Evolutionary conservation across 176 grass and related monocot species (phyloP).

Genomic region (Ensete ventricosum): DNA sequence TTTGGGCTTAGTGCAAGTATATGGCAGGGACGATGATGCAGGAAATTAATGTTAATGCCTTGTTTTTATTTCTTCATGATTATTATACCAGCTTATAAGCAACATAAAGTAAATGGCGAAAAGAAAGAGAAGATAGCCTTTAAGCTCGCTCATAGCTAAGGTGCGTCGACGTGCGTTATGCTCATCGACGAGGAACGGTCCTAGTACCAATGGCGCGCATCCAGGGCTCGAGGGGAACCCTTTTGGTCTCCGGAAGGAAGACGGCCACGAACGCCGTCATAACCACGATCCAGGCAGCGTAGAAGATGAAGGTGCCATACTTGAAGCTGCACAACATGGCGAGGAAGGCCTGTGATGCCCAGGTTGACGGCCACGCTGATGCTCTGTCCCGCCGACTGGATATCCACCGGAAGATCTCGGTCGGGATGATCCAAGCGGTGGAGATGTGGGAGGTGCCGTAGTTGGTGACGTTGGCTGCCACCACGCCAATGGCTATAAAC

Average conservation of each 20-base stretch:
- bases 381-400: constrained; percentile 69
- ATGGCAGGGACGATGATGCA: too few relatives aligned
- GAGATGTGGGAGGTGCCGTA: constrained; percentile 25
- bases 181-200: constrained; percentile 18
- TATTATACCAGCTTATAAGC: too few relatives aligned
- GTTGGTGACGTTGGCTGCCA: constrained; percentile 51
- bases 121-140: too few relatives aligned
- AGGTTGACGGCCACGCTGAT: constrained; percentile 52
- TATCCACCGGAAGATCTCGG: constrained; percentile 77
- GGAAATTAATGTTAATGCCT: too few relatives aligned
- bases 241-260: constrained; percentile 72
- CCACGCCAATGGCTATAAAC: constrained; percentile 43
- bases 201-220: constrained; percentile 44
- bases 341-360: constrained; percentile 54
- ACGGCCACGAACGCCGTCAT: constrained; percentile 62
- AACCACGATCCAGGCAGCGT: constrained; percentile 45
- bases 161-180: neutral
- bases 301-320: constrained; percentile 44
- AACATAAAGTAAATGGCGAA: too few relatives aligned
- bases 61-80: too few relatives aligned
- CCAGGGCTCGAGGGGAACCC: constrained; percentile 58
- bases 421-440: constrained; percentile 44
- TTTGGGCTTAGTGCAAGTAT: too few relatives aligned
- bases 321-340: constrained; percentile 78
- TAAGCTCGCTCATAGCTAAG: too few relatives aligned